phyloP scores from a whole-genome alignment of 441 rosid genomes.

The Bruguiera hainesii region DNA sequence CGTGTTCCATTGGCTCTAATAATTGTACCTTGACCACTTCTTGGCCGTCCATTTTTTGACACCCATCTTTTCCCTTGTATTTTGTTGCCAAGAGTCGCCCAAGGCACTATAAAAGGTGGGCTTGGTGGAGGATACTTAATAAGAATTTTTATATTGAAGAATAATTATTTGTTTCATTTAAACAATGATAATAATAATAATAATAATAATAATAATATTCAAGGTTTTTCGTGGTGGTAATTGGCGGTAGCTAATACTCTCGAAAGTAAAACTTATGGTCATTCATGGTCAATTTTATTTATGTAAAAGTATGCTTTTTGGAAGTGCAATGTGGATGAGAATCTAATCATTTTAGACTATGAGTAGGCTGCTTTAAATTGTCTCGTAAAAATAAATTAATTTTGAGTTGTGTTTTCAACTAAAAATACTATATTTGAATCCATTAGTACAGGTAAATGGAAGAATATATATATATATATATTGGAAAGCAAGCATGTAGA shows the following conservation, averaged over 20 bases:
- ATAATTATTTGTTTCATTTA: too few relatives aligned
- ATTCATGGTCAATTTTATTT: neutral
- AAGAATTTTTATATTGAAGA: neutral
- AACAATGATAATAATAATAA: too few relatives aligned
- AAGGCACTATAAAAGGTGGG: neutral
- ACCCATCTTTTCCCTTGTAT: conserved; percentile 15
- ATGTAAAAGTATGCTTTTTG: neutral
- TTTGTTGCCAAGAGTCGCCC: conserved; percentile 15
- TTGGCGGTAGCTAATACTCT: neutral
- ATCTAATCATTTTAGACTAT: neutral
- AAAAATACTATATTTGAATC: too few relatives aligned
- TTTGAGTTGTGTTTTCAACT: too few relatives aligned
- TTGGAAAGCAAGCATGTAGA: too few relatives aligned
- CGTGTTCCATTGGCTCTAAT: conserved; percentile 28
- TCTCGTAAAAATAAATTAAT: too few relatives aligned
- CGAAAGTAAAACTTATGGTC: too few relatives aligned
- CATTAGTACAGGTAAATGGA: too few relatives aligned
- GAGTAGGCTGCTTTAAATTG: neutral
- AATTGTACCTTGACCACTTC: conserved; percentile 23
- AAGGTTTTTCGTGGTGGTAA: neutral
- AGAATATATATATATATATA: too few relatives aligned
- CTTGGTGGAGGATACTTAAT: neutral
- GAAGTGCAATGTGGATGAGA: neutral
- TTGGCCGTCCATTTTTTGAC: conserved; percentile 21
- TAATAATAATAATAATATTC: too few relatives aligned